phyloP scores from a whole-genome alignment of 495 filamentous ascomycete genomes.

The Alectoria sarmentosa region DNA sequence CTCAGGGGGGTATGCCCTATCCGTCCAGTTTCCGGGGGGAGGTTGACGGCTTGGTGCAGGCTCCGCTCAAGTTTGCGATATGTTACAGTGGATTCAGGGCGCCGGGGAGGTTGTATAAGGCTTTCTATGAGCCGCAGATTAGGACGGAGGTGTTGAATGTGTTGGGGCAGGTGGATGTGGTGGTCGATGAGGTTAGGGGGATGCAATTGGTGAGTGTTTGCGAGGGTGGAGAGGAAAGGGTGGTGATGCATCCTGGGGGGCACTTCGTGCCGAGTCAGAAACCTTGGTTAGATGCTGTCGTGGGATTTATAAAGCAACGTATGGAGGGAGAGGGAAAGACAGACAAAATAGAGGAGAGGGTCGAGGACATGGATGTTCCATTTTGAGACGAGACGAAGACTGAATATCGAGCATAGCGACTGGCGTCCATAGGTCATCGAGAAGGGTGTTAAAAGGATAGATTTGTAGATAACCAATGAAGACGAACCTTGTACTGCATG shows the following conservation, averaged over 20 bases:
- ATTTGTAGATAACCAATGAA: neutral
- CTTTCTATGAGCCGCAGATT: conserved; percentile 70
- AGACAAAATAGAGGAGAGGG: conserved; percentile 43
- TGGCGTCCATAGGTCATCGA: neutral
- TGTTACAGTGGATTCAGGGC: conserved; percentile 75
- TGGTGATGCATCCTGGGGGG: conserved; percentile 83
- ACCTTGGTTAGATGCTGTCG: conserved; percentile 68
- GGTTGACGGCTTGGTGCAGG: conserved; percentile 43
- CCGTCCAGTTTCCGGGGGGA: conserved; percentile 40
- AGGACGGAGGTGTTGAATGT: conserved; percentile 74
- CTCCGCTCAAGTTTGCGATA: conserved; percentile 68
- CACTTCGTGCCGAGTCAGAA: conserved; percentile 83
- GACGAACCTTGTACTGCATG: neutral
- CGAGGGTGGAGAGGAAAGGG: conserved; percentile 48
- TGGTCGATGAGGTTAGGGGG: conserved; percentile 73
- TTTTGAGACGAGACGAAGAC: conserved; percentile 35
- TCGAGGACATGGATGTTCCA: conserved; percentile 62
- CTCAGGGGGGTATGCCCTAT: conserved; percentile 36
- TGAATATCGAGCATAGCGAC: neutral
- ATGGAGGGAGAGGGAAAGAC: conserved; percentile 40
- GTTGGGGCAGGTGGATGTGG: conserved; percentile 76
- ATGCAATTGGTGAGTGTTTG: conserved; percentile 61
- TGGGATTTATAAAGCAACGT: conserved; percentile 64
- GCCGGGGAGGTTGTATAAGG: conserved; percentile 51
- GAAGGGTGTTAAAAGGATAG: neutral